A percentile compares a stretch with the other conserved stretches of the same genome.
Evolutionary conservation across 148 eudicot species (phyloP).

Genomic region (Dianthus caryophyllus): DNA sequence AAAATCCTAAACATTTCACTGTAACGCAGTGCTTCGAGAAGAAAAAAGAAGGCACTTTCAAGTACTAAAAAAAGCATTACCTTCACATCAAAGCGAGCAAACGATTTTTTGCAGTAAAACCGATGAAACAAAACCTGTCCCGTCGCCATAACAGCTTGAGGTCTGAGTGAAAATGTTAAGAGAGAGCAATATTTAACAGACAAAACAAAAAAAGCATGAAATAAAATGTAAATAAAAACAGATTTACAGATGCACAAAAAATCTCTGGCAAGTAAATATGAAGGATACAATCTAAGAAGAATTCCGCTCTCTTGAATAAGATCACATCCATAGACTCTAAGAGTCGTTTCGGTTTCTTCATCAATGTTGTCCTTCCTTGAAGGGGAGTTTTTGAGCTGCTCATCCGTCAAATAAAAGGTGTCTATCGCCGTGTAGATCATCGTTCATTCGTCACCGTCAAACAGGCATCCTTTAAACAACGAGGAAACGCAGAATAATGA

Average conservation of each 20-base stretch:
- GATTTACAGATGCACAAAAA: not conserved
- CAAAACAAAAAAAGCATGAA: not conserved
- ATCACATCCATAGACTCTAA: slow-evolving; percentile 91
- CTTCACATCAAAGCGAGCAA: slow-evolving; percentile 88
- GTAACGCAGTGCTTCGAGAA: not conserved
- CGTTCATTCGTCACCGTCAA: slow-evolving; percentile 10
- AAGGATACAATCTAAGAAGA: slow-evolving; percentile 82
- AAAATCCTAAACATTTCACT: not conserved
- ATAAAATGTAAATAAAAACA: not conserved
- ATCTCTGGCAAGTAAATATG: not conserved
- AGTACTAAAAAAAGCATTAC: slow-evolving; percentile 25
- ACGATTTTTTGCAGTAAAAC: slow-evolving; percentile 90
- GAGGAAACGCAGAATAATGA: not conserved
- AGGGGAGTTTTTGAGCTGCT: slow-evolving; percentile 70
- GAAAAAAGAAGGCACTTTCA: not conserved
- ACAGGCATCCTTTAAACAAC: not conserved
- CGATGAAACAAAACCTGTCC: slow-evolving; percentile 94
- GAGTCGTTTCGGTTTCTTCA: slow-evolving; percentile 70
- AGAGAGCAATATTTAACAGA: slow-evolving; percentile 11
- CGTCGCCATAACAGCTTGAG: slow-evolving; percentile 96
- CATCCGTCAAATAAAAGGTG: slow-evolving; percentile 81
- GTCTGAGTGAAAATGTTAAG: slow-evolving; percentile 47
- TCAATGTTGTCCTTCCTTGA: slow-evolving; percentile 81
- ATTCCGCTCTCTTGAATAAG: slow-evolving; percentile 94
- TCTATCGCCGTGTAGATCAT: slow-evolving; percentile 96